Evolutionary conservation across 805 yeast species (phyloP), one percentile per base, ranked within the genome.

Genomic region (Metschnikowia similis): DNA sequence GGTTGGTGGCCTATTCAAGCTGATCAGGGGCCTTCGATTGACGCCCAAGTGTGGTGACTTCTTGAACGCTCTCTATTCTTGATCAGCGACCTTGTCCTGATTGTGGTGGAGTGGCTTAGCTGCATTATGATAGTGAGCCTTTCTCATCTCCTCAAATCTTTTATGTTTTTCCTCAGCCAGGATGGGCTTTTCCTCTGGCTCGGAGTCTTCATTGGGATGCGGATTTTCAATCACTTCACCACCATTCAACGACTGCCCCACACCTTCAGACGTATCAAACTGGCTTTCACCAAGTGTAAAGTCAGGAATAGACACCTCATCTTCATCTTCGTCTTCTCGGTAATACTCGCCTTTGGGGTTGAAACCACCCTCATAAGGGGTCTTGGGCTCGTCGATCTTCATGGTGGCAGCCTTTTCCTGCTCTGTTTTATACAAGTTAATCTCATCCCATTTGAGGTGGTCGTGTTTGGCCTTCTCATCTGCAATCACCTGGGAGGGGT

Each of bases 361-460:
- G 28, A 88, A 85, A 0, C 96, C 95, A 9, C 94, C 95, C 63
- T 88, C 95, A 61, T 86, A 91, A 5, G 97, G 97, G 0, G 97
- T 91, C 72, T 91, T 91, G 21, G 97, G 97, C 65, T 91, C 97
- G 62, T 89, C 96, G 40, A 91, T 89, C 59, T 84, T 83, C 89
- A 85, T 84, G 29, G 88, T 84, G 21, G 89, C 80, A 9, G 77
- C 67, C 66, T 82, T 82, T 57, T 85, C 88, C 63, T 81, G 87
- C 62, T 90, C 96, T 3, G 88, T 78, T 46, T 78, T 80, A 46
- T 77, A 80, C 48, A 91, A 66, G 60, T 91, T 91, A 53, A 83
- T 73, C 56, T 87, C 91, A 63, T 91, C 95, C 97, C 97, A 91
- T 62, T 83, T 78, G 57, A 89, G 74, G 56, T 80, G 85, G n/a